These are phyloP conservation scores for Rubus idaeus DNA, from an alignment of 306 rosid species.

Conservation along the genomic window DNA sequence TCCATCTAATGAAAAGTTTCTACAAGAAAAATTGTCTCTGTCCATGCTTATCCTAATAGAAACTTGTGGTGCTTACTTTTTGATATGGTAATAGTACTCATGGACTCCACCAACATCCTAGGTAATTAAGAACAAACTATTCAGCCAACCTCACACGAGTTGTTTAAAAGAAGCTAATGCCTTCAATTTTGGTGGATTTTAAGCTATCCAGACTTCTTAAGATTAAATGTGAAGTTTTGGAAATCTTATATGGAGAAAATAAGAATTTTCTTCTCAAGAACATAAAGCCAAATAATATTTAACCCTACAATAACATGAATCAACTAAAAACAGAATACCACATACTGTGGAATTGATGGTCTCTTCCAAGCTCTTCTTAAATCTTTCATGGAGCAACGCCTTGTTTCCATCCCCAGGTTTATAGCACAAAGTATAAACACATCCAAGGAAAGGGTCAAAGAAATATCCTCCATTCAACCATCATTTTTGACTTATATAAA, in stretches of 20 bases:
- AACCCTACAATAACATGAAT: not conserved
- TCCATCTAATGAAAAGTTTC: not conserved
- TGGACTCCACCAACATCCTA: not conserved
- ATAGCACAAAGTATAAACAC: slow-evolving; percentile 10
- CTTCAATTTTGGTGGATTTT: not conserved
- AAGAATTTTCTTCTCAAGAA: not conserved
- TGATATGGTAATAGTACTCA: not conserved
- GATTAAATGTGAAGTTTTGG: not conserved
- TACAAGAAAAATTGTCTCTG: not conserved
- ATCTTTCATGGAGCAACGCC: not conserved
- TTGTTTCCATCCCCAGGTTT: slow-evolving; percentile 3
- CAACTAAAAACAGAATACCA: not conserved
- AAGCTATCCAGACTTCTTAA: not conserved
- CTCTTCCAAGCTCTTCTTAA: slow-evolving; percentile 8
- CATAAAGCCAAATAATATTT: not conserved
- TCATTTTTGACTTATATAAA: not conserved
- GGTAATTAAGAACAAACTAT: not conserved
- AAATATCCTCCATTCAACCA: not conserved
- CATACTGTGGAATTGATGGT: slow-evolving; percentile 1
- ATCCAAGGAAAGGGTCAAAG: not conserved
- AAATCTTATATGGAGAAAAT: not conserved
- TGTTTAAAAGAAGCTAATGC: not conserved
- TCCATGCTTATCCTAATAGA: not conserved
- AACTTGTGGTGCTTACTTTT: not conserved
- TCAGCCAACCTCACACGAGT: not conserved